These are phyloP conservation scores for Salix viminalis DNA, from an alignment of 345 rosid species.

Conservation along the genomic window DNA sequence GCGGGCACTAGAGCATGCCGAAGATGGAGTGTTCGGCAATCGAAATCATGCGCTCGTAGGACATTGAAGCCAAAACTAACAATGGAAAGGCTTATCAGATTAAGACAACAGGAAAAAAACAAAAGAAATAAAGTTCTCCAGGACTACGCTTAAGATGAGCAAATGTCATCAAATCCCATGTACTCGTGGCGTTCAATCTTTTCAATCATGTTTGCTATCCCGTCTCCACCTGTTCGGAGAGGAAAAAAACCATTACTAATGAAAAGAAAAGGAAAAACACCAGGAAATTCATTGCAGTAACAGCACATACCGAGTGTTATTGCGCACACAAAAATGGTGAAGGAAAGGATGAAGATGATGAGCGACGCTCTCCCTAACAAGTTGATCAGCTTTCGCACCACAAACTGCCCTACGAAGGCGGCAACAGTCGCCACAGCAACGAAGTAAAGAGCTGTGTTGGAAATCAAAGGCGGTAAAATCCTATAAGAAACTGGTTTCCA, in stretches of 20 bases:
- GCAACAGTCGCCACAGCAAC: constrained; percentile 21
- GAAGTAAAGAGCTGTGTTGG: constrained; percentile 22
- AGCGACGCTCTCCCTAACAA: constrained; percentile 24
- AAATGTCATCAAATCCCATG: constrained; percentile 17
- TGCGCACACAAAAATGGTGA: constrained; percentile 22
- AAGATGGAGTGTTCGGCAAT: neutral
- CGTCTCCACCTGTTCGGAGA: constrained; percentile 23
- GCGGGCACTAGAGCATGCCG: neutral
- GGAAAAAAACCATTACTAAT: neutral
- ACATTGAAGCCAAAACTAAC: neutral
- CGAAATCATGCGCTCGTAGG: neutral
- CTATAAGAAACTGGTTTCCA: neutral
- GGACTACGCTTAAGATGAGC: constrained; percentile 1
- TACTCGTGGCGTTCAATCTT: constrained; percentile 16
- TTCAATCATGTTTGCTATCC: constrained; percentile 8
- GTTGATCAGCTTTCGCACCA: constrained; percentile 12
- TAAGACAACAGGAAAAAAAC: too few species aligned
- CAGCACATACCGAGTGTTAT: constrained; percentile 11
- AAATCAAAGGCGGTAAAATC: neutral
- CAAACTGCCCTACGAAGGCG: constrained; percentile 19
- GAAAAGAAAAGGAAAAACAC: neutral
- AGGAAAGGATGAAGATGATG: constrained; percentile 24
- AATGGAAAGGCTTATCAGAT: neutral
- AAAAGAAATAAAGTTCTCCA: neutral
- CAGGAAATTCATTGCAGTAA: neutral